Conservation (phyloP, 805 yeast genomes). For the Suhomyces vadensis region DNA sequence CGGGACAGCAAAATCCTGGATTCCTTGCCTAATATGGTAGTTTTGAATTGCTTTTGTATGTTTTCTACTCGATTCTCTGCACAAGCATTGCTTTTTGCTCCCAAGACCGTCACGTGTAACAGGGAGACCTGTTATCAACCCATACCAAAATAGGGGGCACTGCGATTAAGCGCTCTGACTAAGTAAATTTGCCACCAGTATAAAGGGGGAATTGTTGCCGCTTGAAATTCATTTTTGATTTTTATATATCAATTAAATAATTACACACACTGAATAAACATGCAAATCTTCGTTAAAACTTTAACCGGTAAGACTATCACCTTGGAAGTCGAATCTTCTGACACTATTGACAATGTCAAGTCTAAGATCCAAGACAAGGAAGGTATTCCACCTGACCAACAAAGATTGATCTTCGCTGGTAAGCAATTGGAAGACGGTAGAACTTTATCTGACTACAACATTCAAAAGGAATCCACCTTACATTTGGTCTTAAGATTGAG, state of each 20-base stretch:
- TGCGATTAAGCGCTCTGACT: conserved; percentile 6
- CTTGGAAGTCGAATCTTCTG: conserved; percentile 98
- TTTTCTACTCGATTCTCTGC: conserved; percentile 5
- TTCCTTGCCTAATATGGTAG: background rate
- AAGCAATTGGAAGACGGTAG: conserved; percentile 99
- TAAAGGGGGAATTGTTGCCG: conserved; percentile 4
- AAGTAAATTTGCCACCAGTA: conserved; percentile 6
- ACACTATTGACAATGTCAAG: conserved; percentile 98
- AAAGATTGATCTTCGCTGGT: conserved; percentile 99
- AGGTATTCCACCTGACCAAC: conserved; percentile 99
- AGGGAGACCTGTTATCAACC: conserved; percentile 7
- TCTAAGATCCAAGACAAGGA: conserved; percentile 98
- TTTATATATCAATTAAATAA: conserved; percentile 30
- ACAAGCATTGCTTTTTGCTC: conserved; percentile 5
- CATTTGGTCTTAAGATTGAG: conserved; percentile 96
- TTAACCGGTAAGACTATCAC: conserved; percentile 99
- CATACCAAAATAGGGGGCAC: conserved; percentile 4
- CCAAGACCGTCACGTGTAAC: conserved; percentile 7
- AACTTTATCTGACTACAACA: conserved; percentile 98
- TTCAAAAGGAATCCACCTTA: conserved; percentile 98
- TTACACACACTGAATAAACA: conserved; percentile 47
- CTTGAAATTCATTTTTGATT: conserved; percentile 1
- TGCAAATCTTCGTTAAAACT: conserved; percentile 99
- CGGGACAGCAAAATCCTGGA: conserved; percentile 1
- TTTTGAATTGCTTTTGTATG: conserved; percentile 1